Conservation (phyloP, 2,329 filamentous ascomycete species). For the Aspergillus sp. region DNA sequence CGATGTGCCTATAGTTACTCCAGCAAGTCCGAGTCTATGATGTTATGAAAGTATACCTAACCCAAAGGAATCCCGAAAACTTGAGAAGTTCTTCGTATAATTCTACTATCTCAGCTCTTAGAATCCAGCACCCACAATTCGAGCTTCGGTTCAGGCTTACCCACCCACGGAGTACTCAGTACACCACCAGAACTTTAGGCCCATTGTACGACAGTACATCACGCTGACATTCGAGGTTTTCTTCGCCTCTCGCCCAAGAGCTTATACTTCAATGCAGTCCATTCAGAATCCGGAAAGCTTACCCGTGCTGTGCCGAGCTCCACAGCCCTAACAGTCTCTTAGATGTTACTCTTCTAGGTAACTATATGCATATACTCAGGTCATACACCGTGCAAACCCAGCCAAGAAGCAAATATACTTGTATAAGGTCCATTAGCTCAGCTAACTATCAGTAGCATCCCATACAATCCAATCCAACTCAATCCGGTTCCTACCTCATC, state of each 20-base stretch:
- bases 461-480: neutral
- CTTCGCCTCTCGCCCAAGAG: neutral
- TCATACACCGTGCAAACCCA: neutral
- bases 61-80: too few relatives aligned
- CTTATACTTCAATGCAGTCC: neutral
- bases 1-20: too few relatives aligned
- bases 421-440: conserved; percentile 6
- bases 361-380: neutral
- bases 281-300: neutral
- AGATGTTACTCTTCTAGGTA: too few relatives aligned
- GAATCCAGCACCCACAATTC: too few relatives aligned
- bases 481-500: neutral
- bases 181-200: too few relatives aligned
- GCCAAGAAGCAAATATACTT: neutral
- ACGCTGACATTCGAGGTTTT: neutral
- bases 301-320: neutral
- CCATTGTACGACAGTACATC: neutral
- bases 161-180: too few relatives aligned
- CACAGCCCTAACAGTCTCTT: too few relatives aligned
- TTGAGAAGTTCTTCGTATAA: too few relatives aligned
- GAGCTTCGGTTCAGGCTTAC: too few relatives aligned
- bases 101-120: too few relatives aligned
- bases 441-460: conserved; percentile 8
- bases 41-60: too few relatives aligned
- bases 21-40: too few relatives aligned